Evolutionary conservation across 2,329 filamentous ascomycete genomes (phyloP), one percentile per base, ranked within the genome.

Genomic region (Rutstroemia sp.): DNA sequence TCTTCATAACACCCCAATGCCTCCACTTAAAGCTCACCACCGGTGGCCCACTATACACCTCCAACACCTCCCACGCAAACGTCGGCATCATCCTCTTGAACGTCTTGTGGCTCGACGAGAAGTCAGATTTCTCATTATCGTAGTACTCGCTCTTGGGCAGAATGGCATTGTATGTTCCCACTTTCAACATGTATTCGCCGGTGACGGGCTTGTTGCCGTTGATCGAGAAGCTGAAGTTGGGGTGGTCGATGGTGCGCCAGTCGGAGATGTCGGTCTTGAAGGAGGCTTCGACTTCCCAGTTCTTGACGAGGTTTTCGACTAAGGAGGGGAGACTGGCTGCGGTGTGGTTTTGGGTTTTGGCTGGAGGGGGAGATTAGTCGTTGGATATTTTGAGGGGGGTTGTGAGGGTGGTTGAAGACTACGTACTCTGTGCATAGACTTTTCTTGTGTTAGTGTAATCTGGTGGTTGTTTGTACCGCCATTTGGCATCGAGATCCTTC

Each of bases 11-110:
- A 0, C 83, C 84, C 84, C 84, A 87, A 67, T 87, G 85, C 5
- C 84, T 74, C 84, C 84, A 87, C 62, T 79, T 76, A 68, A 87
- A 86, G 2, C 76, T 74, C 38, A 86, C 82, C 12, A 74, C 73
- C 2, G 84, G 84, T 23, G 83, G 83, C 0, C 81, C 83, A 59
- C 79, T 80, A 66, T 85, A 87, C 2, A 87, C 82, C 67, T 87
- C 84, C 16, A 85, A 67, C 1, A 87, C 83, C 70, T 87, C 85
- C 83, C 84, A 88, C 0, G 83, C 84, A 69, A 88, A 87, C 0
- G 78, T 82, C 0, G 84, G 84, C 83, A 88, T 87, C 83, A 87
- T 87, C 53, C 82, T 74, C 73, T 87, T 87, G 70, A 88, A 87
- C 0, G 81, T 82, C 74, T 87, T 86, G 73, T 88, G 84, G 65